These are phyloP conservation scores for Rhodocollybia butyracea DNA, from an alignment of 768 basidiomycete species.

Conservation along the genomic window DNA sequence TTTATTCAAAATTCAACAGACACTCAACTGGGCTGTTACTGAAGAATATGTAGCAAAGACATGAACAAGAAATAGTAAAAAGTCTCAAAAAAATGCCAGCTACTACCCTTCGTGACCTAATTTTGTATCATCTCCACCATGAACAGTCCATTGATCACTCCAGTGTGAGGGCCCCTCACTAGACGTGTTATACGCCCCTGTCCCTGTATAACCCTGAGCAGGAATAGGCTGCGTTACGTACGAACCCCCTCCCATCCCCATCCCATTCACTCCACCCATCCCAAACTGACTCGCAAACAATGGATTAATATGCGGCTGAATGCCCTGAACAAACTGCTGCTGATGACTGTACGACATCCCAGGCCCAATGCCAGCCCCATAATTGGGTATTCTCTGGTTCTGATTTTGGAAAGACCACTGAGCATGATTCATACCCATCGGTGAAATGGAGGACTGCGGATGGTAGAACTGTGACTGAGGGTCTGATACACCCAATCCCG, in stretches of 20 bases:
- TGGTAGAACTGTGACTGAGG: background rate
- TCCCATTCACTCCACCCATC: constrained; percentile 30
- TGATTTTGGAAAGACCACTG: constrained; percentile 6
- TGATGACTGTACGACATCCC: constrained; percentile 6
- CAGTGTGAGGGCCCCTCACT: constrained; percentile 18
- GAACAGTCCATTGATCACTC: constrained; percentile 38
- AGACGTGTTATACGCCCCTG: background rate
- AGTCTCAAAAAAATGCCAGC: too few species aligned
- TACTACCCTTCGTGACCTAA: too few species aligned
- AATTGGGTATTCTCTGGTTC: background rate
- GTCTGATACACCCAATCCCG: background rate
- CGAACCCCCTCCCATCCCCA: background rate
- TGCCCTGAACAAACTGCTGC: constrained; percentile 35
- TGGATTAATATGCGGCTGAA: constrained; percentile 86
- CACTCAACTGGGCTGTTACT: too few species aligned
- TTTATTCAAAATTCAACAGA: background rate
- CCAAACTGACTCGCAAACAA: constrained; percentile 70
- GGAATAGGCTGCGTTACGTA: background rate
- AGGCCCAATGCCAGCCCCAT: too few species aligned
- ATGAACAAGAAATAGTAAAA: too few species aligned
- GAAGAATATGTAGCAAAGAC: too few species aligned
- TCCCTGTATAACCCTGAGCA: background rate
- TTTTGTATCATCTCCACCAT: constrained; percentile 14
- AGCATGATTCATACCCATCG: too few species aligned
- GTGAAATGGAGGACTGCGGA: background rate